These are phyloP conservation scores for Phaeomoniella chlamydospora DNA, from an alignment of 2,329 filamentous ascomycete species.

Conservation along the genomic window DNA sequence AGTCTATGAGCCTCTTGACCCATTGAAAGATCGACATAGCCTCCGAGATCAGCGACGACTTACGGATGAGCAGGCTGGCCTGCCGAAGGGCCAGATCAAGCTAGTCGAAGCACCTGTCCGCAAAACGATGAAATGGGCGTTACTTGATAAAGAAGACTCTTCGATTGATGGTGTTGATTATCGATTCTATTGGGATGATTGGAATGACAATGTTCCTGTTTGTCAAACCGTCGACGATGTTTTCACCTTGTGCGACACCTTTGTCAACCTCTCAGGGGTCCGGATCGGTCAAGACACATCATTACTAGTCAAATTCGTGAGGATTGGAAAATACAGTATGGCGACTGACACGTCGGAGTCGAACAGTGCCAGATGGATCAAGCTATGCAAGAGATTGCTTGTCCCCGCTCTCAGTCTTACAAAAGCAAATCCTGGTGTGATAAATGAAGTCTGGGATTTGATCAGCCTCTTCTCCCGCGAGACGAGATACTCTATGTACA, in stretches of 20 bases:
- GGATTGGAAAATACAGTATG: constrained; percentile 68
- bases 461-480: constrained; percentile 64
- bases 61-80: constrained; percentile 49
- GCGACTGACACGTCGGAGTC: constrained; percentile 51
- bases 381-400: constrained; percentile 69
- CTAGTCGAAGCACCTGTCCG: constrained; percentile 44
- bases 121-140: constrained; percentile 68
- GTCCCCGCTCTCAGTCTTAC: constrained; percentile 79
- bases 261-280: constrained; percentile 74
- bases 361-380: constrained; percentile 70
- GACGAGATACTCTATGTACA: constrained; percentile 74
- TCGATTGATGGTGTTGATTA: constrained; percentile 58
- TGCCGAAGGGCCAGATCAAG: constrained; percentile 55
- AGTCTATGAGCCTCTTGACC: constrained; percentile 44
- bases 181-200: constrained; percentile 94
- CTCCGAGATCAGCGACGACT: constrained; percentile 35
- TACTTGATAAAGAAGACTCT: constrained; percentile 61
- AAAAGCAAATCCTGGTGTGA: constrained; percentile 67
- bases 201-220: constrained; percentile 82
- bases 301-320: constrained; percentile 67
- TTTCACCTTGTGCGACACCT: constrained; percentile 69
- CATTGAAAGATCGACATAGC: constrained; percentile 24
- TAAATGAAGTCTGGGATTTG: constrained; percentile 76
- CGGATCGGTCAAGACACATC: constrained; percentile 75
- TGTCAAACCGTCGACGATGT: constrained; percentile 86